Base-by-base conservation (phyloP, 768 basidiomycete genomes). In the Boletellus emodensis region DNA sequence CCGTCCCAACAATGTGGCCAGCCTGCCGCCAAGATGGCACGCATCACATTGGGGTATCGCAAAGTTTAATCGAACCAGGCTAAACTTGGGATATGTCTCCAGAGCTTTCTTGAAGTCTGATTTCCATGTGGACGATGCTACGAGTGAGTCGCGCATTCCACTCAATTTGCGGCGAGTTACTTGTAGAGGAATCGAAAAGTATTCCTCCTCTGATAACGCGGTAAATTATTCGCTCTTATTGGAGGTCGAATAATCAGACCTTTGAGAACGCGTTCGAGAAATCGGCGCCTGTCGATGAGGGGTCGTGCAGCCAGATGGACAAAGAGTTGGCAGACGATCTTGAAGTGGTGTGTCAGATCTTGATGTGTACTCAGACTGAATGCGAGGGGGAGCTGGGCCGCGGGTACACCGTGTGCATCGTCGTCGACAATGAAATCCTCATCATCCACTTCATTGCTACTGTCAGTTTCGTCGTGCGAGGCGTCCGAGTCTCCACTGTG, bases 321-420 rank as follows among this genome's bases (percentile, higher is more conserved):
- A 55, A 93, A 88, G 26, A 93, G 78, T 61, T 95, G 92, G 57
- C 90, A 92, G 39, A 93, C 76, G 35, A 87, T 84, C 70, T 92
- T 93, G 78, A 92, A 91, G 54, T 92, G 87, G 54, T 86, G 79
- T 13, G 79, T 71, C 17, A 87, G 72, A 58, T 90, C 86, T 62
- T 91, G 83, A 62, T 87, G 84, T 2, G 83, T 75, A 48, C 79
- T 78, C 83, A 88, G 83, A 66, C 89, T 92, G 70, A 90, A 95
- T 59, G 85, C 80, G 45, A 75, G 74, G 9, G 90, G 90, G n/a
- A 91, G 73, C 33, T 75, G 67, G 17, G 77, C 66, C 4, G 64
- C 60, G 0, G 61, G 71, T 22, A 52, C 64, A 8, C 64, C 73
- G 20, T 66, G 60, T 43, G 65, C 65, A 51, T 85, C 82, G 54